These are phyloP conservation scores for Leccinum uliginosum DNA, from an alignment of 768 basidiomycete species.

Conservation along the genomic window DNA sequence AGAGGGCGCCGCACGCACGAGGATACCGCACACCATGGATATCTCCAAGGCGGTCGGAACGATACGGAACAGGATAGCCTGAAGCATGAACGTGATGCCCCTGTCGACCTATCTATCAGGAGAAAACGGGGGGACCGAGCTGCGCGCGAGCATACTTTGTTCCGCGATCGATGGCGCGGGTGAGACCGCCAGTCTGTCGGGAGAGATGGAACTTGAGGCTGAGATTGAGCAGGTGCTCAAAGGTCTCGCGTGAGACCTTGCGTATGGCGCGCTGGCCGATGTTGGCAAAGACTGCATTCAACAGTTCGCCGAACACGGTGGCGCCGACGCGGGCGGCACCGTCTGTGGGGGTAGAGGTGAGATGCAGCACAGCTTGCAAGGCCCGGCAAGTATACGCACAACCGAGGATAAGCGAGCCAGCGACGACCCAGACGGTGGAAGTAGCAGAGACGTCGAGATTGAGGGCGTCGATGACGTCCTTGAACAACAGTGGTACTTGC, in stretches of 20 bases:
- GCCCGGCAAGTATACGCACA: constrained; percentile 55
- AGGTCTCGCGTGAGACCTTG: constrained; percentile 92
- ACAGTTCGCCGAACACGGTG: constrained; percentile 82
- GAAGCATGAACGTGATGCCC: constrained; percentile 93
- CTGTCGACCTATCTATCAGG: constrained; percentile 36
- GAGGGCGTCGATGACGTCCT: constrained; percentile 82
- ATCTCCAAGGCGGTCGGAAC: constrained; percentile 96
- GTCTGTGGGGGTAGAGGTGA: constrained; percentile 46
- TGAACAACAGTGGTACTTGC: constrained; percentile 97
- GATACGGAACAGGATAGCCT: constrained; percentile 91
- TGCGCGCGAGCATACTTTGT: constrained; percentile 66
- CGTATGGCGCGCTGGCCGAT: constrained; percentile 94
- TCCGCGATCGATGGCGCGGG: constrained; percentile 93
- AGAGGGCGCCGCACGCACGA: constrained; percentile 48
- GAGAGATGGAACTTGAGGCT: constrained; percentile 91
- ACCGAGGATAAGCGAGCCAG: constrained; percentile 84
- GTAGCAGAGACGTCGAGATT: constrained; percentile 74
- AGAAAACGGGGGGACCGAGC: background rate
- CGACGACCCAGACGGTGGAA: constrained; percentile 86
- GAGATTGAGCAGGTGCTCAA: constrained; percentile 86
- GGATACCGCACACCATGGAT: constrained; percentile 92
- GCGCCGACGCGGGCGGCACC: constrained; percentile 88
- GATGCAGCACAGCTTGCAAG: background rate
- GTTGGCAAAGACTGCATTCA: constrained; percentile 95
- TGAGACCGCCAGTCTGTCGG: constrained; percentile 92